Evolutionary conservation across 2,329 filamentous ascomycete genomes (phyloP), one percentile per base, ranked within the genome.

Genomic region (Pyricularia sp.): DNA sequence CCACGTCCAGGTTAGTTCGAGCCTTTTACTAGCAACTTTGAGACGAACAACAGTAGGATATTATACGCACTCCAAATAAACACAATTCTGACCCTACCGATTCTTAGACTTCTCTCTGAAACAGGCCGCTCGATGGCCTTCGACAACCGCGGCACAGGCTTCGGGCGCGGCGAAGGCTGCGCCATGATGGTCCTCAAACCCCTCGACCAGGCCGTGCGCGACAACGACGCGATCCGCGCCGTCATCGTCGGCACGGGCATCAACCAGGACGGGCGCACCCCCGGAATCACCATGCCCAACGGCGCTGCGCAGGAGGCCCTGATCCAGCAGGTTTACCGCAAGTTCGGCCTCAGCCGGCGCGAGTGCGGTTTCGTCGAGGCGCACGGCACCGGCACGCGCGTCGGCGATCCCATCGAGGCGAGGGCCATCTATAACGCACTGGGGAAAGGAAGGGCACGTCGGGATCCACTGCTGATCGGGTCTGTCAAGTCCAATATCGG

Each of bases 101-200:
- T 33, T 3, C 10, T 3, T 13, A 1, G 80, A 83, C 67, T 84
- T 62, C 77, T 86, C 33, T 82, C 81, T 1, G 78, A 82, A 33
- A 78, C 78, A 0, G 82, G 82, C 1, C 76, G 79, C 44, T 84
- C 79, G 16, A 79, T 78, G 62, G 81, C 81, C 33, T 84, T 79
- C 68, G 83, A 83, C 68, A 71, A 73, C n/a, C 74, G 76, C 62
- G 62, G 62, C n/a, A 55, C 24, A 49, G 87, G 86, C 0, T 89
- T 86, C 68, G 84, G 80, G 0, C 79, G 85, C 10, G 86, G 84
- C 9, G 85, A 88, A 68, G 85, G 84, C 4, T 78, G 81, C 28
- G 82, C 77, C 7, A 76, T 81, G 60, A 68, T 88, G 2, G 70
- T 87, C 10, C 71, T 88, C 12, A 88, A 88, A 73, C 79, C 78